phyloP scores from a whole-genome alignment of 148 eudicot genomes.

The Spergularia bocconei region DNA sequence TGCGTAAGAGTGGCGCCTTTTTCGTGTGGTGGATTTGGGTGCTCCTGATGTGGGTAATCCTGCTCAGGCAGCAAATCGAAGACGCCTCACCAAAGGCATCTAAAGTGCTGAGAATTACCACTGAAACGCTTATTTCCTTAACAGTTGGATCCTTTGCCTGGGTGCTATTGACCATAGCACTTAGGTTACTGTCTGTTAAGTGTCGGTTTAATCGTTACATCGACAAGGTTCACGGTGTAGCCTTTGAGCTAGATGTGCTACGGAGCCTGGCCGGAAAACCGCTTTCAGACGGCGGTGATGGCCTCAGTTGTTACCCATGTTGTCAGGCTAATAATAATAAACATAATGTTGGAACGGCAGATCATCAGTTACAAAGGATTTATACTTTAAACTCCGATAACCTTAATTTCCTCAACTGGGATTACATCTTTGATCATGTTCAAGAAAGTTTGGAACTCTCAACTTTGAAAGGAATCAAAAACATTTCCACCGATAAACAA shows the following conservation, averaged over 20 bases:
- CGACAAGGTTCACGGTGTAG: background rate
- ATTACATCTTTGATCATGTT: background rate
- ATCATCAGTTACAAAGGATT: background rate
- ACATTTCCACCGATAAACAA: conserved; percentile 2
- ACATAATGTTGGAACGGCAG: background rate
- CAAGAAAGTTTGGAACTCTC: background rate
- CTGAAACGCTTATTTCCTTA: background rate
- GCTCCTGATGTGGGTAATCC: conserved; percentile 8
- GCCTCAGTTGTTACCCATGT: too few species aligned
- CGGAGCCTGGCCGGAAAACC: background rate
- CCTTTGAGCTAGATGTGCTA: background rate
- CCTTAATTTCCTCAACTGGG: background rate
- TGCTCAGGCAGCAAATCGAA: background rate
- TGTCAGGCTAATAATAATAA: too few species aligned
- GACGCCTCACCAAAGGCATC: background rate
- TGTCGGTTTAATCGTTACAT: conserved; percentile 14
- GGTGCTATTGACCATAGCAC: background rate
- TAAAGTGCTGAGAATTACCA: background rate
- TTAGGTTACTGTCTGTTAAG: conserved; percentile 5
- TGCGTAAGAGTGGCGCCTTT: conserved; percentile 10
- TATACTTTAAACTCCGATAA: background rate
- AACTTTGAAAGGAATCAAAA: background rate
- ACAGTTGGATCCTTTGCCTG: background rate
- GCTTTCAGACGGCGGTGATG: background rate
- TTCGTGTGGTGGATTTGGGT: conserved; percentile 17